Base-by-base conservation (phyloP, 345 rosid genomes). In the Rhizophora mangle region DNA sequence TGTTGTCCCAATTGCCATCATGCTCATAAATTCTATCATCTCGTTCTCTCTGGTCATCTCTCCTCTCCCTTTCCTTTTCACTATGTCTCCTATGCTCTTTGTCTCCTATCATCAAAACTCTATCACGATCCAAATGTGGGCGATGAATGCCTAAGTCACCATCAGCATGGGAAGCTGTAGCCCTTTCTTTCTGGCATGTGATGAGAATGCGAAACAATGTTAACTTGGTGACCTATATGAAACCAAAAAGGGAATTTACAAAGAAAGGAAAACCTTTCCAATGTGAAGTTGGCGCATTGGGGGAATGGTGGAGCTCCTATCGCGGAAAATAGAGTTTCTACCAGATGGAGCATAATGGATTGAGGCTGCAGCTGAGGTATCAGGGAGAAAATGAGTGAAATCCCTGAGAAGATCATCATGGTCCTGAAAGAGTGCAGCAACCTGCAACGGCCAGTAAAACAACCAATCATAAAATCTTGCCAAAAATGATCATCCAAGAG, bases 301-400 rank as follows among this genome's bases (percentile, higher is more conserved):
- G 62, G 88, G 96, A 72, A 89, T 76, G 53, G 87, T 82, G 49
- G 90, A 76, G 76, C 78, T 85, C 80, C 87, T 83, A 72, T 87
- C 98, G 67, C 87, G 87, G 46, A 68, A 82, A 68, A 82, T 46
- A 61, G 87, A 74, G 59, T 76, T 86, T 80, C 88, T 85, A 21
- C 81, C 85, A 68, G 94, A 69, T 66, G 82, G 77, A 76, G 62
- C 79, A 74, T 67, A 69, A 63, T 84, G 78, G 71, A 69, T 73
- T 67, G 83, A 80, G 43, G 89, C 83, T 58, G 90, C 74, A 56
- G 82, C 88, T 54, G 99, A 88, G 68, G 83, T 58, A 84, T 92
- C 97, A 24, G 99, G 99, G 52, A 96, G 89, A 82, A 96, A 96
- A 69, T 90, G 91, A 65, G 91, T 85, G 73, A 96, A 96, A 82